Evolutionary conservation across 2,329 filamentous ascomycete species (phyloP).

Genomic region (Blastomyces percursus): DNA sequence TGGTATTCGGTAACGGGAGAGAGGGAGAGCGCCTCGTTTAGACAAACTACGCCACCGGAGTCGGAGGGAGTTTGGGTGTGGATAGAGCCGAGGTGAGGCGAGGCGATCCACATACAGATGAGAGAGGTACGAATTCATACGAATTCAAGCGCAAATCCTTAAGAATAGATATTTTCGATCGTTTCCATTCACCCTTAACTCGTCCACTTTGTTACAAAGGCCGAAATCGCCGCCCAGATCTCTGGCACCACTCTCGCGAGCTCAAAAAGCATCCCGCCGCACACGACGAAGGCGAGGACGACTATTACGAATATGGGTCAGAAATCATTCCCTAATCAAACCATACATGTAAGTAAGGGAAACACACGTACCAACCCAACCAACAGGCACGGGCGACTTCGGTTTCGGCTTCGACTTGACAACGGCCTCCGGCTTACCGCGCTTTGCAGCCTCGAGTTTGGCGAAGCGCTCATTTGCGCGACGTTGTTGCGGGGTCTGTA

Average conservation of each 20-base stretch:
- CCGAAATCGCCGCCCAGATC: conserved; percentile 23
- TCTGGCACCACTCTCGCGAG: conserved; percentile 37
- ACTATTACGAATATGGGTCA: conserved; percentile 32
- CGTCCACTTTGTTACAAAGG: conserved; percentile 13
- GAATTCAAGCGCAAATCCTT: background rate
- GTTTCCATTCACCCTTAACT: conserved; percentile 4
- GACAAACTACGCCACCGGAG: background rate
- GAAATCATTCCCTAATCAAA: conserved; percentile 1
- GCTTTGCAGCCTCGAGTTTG: conserved; percentile 47
- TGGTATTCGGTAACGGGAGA: background rate
- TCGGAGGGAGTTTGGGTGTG: background rate
- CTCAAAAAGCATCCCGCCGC: conserved; percentile 51
- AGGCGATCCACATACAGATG: background rate
- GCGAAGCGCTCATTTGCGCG: conserved; percentile 53
- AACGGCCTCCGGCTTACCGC: conserved; percentile 42
- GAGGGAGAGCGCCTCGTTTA: background rate
- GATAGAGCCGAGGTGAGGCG: background rate
- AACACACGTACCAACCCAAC: conserved; percentile 48
- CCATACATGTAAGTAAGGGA: background rate
- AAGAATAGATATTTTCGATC: background rate
- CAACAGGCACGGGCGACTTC: conserved; percentile 45
- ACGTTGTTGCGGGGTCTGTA: conserved; percentile 56
- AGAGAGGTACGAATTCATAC: background rate
- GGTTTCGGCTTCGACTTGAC: conserved; percentile 39
- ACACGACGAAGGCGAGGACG: conserved; percentile 52